Percentiles rank a stretch among this genome's conserved stretches.
Conservation (phyloP, 2,329 filamentous ascomycete genomes). For the Fusarium transvaalense region DNA sequence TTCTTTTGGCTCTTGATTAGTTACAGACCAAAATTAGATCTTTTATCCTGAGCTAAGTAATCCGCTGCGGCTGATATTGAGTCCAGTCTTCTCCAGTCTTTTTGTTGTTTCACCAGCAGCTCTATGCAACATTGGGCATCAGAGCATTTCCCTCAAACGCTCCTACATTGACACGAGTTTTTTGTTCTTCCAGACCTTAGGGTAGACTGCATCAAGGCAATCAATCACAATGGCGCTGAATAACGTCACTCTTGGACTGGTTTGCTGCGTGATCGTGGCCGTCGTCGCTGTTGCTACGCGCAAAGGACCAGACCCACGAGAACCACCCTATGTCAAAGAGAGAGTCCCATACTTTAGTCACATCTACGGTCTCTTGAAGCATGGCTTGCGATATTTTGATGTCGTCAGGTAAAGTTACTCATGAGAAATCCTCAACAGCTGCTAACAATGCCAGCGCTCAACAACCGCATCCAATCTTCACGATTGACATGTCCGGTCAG, state of each 20-base stretch:
- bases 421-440: rapidly evolving
- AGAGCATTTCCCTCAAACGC: neutral
- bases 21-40: neutral
- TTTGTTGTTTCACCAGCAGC: too few relatives aligned
- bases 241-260: constrained; percentile 8
- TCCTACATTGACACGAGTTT: neutral
- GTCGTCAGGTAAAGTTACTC: constrained; percentile 20
- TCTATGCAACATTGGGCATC: neutral
- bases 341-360: constrained; percentile 28
- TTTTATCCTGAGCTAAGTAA: neutral
- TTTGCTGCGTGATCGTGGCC: constrained; percentile 25
- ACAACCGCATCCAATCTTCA: constrained; percentile 42
- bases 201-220: neutral
- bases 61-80: neutral
- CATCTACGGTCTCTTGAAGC: constrained; percentile 31
- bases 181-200: neutral
- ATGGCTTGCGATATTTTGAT: constrained; percentile 40
- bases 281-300: constrained; percentile 1
- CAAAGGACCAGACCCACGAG: constrained; percentile 27
- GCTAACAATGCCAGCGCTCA: constrained; percentile 25
- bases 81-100: neutral
- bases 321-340: constrained; percentile 33
- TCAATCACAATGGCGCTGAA: constrained; percentile 16
- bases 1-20: neutral
- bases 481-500: constrained; percentile 42